These are phyloP conservation scores for Cutaneotrichosporon arboriforme DNA, from an alignment of 1,284 basidiomycete species.

Conservation along the genomic window DNA sequence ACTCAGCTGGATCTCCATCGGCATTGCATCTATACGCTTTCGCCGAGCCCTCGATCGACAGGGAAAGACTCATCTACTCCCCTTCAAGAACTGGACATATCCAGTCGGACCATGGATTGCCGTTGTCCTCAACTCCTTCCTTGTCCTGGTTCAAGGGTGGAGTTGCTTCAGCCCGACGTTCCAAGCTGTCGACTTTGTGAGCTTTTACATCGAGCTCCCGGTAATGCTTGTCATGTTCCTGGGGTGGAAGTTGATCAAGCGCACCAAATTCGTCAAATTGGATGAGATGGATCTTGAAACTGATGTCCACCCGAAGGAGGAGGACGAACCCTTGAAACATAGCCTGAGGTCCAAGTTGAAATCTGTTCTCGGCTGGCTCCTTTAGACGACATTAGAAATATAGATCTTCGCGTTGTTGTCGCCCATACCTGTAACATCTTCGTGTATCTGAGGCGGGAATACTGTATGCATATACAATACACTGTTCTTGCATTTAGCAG, in stretches of 20 bases:
- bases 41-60: conserved; percentile 68
- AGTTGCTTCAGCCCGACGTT: conserved; percentile 55
- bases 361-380: not conserved
- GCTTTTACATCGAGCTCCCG: conserved; percentile 56
- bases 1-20: conserved; percentile 72
- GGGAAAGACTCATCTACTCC: conserved; percentile 58
- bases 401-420: no score
- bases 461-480: no score
- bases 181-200: conserved; percentile 24
- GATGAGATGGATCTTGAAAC: conserved; percentile 36
- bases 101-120: conserved; percentile 29
- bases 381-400: not conserved
- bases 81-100: conserved; percentile 49
- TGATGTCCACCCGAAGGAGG: conserved; percentile 57
- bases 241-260: conserved; percentile 41
- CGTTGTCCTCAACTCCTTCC: conserved; percentile 31
- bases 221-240: conserved; percentile 71
- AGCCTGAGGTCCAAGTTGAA: not conserved
- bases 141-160: conserved; percentile 42
- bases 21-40: conserved; percentile 73
- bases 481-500: no score
- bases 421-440: no score
- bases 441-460: no score
- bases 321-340: not conserved
- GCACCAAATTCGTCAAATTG: conserved; percentile 24